These are phyloP conservation scores for Clonostachys rosea DNA, from an alignment of 2,329 filamentous ascomycete species.

Conservation along the genomic window DNA sequence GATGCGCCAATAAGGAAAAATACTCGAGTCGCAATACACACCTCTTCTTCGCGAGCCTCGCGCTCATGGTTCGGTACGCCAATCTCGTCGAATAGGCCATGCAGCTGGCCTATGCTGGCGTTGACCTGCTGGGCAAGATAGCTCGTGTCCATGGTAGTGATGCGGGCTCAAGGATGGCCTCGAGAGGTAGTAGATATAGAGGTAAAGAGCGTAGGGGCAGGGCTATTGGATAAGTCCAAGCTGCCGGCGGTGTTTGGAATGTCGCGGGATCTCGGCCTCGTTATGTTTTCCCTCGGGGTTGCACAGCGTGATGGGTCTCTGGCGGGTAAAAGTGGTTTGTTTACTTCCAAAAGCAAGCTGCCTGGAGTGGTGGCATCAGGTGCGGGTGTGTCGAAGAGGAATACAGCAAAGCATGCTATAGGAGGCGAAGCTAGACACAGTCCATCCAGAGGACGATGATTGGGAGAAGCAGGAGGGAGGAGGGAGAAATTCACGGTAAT, in stretches of 20 bases:
- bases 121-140: slow-evolving; percentile 95
- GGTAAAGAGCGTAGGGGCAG: not conserved
- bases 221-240: not conserved
- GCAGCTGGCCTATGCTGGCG: slow-evolving; percentile 86
- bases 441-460: too few species aligned
- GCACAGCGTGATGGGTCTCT: not conserved
- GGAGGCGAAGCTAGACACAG: too few species aligned
- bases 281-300: not conserved
- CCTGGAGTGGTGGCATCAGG: not conserved
- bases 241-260: too few species aligned
- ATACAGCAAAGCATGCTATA: not conserved
- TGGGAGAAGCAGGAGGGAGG: too few species aligned
- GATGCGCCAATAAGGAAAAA: slow-evolving; percentile 1
- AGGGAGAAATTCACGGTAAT: too few species aligned
- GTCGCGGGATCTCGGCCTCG: not conserved
- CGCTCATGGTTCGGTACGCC: slow-evolving; percentile 92
- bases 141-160: slow-evolving; percentile 70
- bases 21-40: slow-evolving; percentile 31
- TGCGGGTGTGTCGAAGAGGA: not conserved
- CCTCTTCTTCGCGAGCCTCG: slow-evolving; percentile 84
- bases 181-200: not conserved
- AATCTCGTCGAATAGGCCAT: slow-evolving; percentile 95
- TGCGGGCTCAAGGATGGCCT: slow-evolving; percentile 2
- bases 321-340: not conserved
- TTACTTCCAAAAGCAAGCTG: too few species aligned